Evolutionary conservation across 371 early-diverging fungal genomes (phyloP).

Genomic region (Circinella minor): DNA sequence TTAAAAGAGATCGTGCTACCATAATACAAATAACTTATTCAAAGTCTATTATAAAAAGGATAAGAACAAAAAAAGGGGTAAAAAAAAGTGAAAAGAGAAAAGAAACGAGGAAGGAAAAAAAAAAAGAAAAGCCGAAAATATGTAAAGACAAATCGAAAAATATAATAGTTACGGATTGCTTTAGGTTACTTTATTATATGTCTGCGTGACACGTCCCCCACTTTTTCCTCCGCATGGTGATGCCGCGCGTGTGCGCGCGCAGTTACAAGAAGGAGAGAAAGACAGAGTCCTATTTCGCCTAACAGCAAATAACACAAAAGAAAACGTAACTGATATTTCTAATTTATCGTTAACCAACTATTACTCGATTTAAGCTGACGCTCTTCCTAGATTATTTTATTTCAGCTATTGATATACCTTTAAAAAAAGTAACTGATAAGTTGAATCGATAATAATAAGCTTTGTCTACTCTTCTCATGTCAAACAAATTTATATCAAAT

Average conservation of each 20-base stretch:
- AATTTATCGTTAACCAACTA: too few species aligned
- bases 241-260: neutral
- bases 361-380: too few species aligned
- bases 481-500: too few species aligned
- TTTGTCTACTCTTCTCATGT: too few species aligned
- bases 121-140: slow-evolving; percentile 6
- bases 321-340: too few species aligned
- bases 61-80: neutral
- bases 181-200: neutral
- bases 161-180: neutral
- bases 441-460: too few species aligned
- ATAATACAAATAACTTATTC: neutral
- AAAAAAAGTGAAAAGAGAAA: slow-evolving; percentile 11
- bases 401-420: too few species aligned
- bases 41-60: neutral
- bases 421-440: too few species aligned
- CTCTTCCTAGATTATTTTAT: too few species aligned
- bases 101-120: slow-evolving; percentile 7
- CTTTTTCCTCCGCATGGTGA: slow-evolving; percentile 5
- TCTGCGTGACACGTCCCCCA: neutral
- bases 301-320: too few species aligned
- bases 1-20: slow-evolving; percentile 16
- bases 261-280: neutral
- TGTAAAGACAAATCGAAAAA: neutral
- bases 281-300: too few species aligned